phyloP scores from a whole-genome alignment of 2,329 filamentous ascomycete genomes.

The Corinectria fuckeliana region DNA sequence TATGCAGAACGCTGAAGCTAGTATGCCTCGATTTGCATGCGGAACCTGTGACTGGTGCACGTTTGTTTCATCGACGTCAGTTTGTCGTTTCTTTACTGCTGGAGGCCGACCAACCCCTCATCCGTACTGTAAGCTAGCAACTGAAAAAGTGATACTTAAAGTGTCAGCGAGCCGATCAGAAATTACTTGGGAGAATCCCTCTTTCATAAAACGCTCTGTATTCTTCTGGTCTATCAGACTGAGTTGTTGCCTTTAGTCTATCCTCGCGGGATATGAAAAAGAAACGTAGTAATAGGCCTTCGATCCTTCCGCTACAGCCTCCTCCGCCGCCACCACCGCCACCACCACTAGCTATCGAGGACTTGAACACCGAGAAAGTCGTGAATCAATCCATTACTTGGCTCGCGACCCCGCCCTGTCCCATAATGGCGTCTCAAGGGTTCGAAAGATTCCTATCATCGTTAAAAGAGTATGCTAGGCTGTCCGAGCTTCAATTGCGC shows the following conservation, averaged over 20 bases:
- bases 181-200: not conserved
- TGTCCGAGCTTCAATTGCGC: not conserved
- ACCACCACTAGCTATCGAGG: not conserved
- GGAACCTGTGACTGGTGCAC: no score
- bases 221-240: no score
- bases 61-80: no score
- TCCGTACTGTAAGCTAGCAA: no score
- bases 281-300: not conserved
- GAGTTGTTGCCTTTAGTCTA: not conserved
- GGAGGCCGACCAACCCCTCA: no score
- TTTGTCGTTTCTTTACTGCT: no score
- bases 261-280: not conserved
- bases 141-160: no score
- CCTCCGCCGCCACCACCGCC: not conserved
- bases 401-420: not conserved
- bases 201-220: not conserved
- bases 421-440: not conserved
- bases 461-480: not conserved
- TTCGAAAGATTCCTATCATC: not conserved
- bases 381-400: not conserved
- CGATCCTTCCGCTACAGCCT: not conserved
- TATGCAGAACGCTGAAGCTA: no score
- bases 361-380: not conserved
- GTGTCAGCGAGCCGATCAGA: no score
- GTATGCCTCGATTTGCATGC: no score